Evolutionary conservation across 2,329 filamentous ascomycete genomes (phyloP), one percentile per base, ranked within the genome.

Genomic region (Colletotrichum scovillei): DNA sequence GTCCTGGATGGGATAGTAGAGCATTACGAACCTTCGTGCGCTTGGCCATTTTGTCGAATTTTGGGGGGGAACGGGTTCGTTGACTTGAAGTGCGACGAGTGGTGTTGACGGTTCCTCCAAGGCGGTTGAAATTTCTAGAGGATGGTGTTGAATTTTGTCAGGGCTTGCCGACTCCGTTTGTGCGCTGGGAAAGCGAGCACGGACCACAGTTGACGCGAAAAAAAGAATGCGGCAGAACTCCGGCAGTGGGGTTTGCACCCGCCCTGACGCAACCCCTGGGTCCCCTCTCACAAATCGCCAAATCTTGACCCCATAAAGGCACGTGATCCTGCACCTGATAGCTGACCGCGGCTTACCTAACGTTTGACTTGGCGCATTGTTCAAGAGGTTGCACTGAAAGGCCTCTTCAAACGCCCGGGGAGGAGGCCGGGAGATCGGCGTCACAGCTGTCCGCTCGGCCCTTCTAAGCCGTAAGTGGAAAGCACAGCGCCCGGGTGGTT

Each of bases 31-130:
- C 74, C 74, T 86, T 97, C 80, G 95, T 97, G 90, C 95, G 92
- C 92, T 97, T 96, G 86, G 94, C 95, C 94, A 97, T 97, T 88
- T 92, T 95, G 90, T 86, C 87, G 84, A 76, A 78, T 77, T 73
- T 76, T 78, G 76, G 76, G 76, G 76, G 76, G 72, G 74, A 67
- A 76, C 76, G 74, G 76, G 71, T 69, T 69, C 64, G 72, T 74
- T 74, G 73, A 74, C 66, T 72, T 75, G 71, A 73, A 70, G 71
- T 73, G 60, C 71, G 71, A 71, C 71, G 71, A 57, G 35, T 72
- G 72, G 60, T 63, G 70, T 65, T 77, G 76, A 75, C 76, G 74
- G 69, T 77, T 73, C 65, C 79, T 76, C 78, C 78, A 79, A 79
- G 78, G 77, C 75, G 78, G 78, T 76, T 53, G 59, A 72, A 70